A percentile compares a stretch with the other conserved stretches of the same genome.
Conservation (phyloP, 2,329 filamentous ascomycete genomes). For the Microdochium nivale region DNA sequence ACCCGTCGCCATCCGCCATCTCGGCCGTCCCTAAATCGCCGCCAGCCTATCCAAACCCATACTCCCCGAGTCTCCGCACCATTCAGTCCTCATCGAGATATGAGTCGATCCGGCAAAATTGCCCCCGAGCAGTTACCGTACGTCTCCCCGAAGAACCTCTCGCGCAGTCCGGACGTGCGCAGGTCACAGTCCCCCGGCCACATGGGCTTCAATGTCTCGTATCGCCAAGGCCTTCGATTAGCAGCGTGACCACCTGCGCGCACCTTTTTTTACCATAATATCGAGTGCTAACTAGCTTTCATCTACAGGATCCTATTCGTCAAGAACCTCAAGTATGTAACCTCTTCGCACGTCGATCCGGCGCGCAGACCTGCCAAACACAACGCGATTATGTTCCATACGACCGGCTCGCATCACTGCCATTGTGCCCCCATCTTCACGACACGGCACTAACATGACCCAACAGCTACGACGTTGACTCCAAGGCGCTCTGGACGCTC, state of each 20-base stretch:
- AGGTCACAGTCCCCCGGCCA: not conserved
- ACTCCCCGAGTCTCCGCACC: not conserved
- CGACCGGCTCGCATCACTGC: constrained; percentile 48
- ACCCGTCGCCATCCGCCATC: not conserved
- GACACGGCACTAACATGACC: constrained; percentile 14
- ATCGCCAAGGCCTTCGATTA: not conserved
- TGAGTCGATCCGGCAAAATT: constrained; percentile 95
- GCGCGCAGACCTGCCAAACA: not conserved
- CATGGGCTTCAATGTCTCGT: not conserved
- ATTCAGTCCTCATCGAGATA: constrained; percentile 52
- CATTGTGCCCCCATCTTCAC: constrained; percentile 58
- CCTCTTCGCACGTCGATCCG: not conserved
- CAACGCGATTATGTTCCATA: not conserved
- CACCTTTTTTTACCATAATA: not conserved
- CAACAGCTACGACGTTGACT: constrained; percentile 91
- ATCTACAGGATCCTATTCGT: constrained; percentile 88
- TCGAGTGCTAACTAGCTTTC: constrained; percentile 13
- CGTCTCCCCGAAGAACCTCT: constrained; percentile 22
- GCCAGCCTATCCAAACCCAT: not conserved
- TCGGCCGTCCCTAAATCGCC: not conserved
- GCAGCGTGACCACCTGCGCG: constrained; percentile 1
- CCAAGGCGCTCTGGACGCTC: constrained; percentile 96
- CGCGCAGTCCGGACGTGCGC: not conserved
- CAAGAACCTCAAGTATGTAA: constrained; percentile 85
- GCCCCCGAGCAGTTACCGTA: constrained; percentile 99